Base-by-base conservation (phyloP, 352 stramenopile genomes). In the Phytophthora fragariaefolia region DNA sequence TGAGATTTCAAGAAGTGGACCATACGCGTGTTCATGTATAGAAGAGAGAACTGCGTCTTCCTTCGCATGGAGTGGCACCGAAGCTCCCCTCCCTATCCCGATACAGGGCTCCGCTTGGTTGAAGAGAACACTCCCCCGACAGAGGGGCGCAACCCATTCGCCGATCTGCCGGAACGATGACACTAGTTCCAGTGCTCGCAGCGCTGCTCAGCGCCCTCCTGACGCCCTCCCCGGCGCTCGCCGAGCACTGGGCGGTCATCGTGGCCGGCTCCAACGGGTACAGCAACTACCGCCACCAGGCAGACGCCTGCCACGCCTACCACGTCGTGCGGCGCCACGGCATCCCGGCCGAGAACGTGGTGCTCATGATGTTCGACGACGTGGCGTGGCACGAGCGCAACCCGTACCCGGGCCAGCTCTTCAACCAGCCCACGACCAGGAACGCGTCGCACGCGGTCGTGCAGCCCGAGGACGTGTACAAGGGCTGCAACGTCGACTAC, bases 301-400 rank as follows among this genome's bases (percentile, higher is more conserved):
- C 92, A 8, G 91, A 98, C 69, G 87, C 77, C 22, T 96, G 87
- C 58, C 93, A 97, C 66, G 91, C 90, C 18, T 98, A 98, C 77
- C 92, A 97, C 63, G 83, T 97, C 32, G 84, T 98, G 36, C 83
- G 83, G 1, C 77, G 80, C 46, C 90, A 97, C 63, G 93, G 93
- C 10, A 96, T 98, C 38, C 84, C 89, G 8, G 71, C 55, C 13
- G 87, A 97, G 50, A 93, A 96, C 59, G 90, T 98, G 32, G 84
- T 98, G 58, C 83, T 97, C 38, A 97, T 98, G 91, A 97, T 95
- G 87, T 97, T 95, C 76, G 90, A 97, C 69, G 93, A 98, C 65
- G 86, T 93, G n/a, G 90, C 91, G 0, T 70, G 69, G 58, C 78
- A 85, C 69, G 45, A 79, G n/a, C 63, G 80, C 27, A 98, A 98